phyloP scores from a whole-genome alignment of 2,329 filamentous ascomycete genomes.

The Pseudogymnoascus sp. region DNA sequence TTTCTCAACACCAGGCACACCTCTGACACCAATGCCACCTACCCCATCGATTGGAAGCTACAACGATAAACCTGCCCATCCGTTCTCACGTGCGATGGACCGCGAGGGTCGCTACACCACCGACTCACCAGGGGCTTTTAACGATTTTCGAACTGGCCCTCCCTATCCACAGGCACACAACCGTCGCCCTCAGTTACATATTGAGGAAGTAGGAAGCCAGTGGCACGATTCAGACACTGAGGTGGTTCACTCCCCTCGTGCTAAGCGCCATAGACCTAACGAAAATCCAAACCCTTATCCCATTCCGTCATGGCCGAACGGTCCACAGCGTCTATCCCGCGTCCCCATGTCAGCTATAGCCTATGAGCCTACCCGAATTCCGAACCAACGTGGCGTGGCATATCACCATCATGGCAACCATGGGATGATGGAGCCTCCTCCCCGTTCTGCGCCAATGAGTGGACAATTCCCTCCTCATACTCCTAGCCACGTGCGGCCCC shows the following conservation, averaged over 20 bases:
- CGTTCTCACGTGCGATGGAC: slow-evolving; percentile 43
- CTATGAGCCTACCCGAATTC: slow-evolving; percentile 33
- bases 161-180: background rate
- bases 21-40: slow-evolving; percentile 23
- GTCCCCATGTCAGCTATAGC: slow-evolving; percentile 28
- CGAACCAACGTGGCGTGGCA: slow-evolving; percentile 18
- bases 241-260: background rate
- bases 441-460: slow-evolving; percentile 22
- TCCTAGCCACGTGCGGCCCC: slow-evolving; percentile 15
- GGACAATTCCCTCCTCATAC: slow-evolving; percentile 19
- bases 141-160: background rate
- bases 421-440: slow-evolving; percentile 26
- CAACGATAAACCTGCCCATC: background rate
- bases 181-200: background rate
- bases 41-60: slow-evolving; percentile 17
- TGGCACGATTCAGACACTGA: background rate
- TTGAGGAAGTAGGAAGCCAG: background rate
- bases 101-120: slow-evolving; percentile 57
- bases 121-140: slow-evolving; percentile 27
- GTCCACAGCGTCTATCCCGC: background rate
- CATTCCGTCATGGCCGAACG: slow-evolving; percentile 13
- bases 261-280: slow-evolving; percentile 23
- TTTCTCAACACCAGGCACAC: slow-evolving; percentile 28
- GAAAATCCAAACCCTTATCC: slow-evolving; percentile 32
- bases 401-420: slow-evolving; percentile 11